These are phyloP conservation scores for Apiotrichum montevideense DNA, from an alignment of 1,284 basidiomycete species.

Conservation along the genomic window DNA sequence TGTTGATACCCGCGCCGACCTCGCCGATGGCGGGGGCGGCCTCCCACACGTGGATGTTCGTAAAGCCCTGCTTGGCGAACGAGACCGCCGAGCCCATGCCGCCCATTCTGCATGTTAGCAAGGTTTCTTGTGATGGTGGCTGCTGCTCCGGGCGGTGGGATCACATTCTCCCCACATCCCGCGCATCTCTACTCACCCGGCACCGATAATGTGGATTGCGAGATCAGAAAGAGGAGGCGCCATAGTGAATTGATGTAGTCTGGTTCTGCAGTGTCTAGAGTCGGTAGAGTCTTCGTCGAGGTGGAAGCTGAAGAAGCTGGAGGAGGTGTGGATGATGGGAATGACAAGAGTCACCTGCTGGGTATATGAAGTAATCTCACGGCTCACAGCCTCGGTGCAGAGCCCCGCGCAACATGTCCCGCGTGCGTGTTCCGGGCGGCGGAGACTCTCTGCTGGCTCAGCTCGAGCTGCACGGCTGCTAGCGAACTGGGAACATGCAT, in stretches of 20 bases:
- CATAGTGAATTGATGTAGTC: not conserved
- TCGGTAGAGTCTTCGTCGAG: not conserved
- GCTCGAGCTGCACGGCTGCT: no score
- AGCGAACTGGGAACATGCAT: not conserved
- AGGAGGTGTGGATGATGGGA: not conserved
- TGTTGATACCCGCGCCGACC: slow-evolving; percentile 41
- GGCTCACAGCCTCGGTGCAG: not conserved
- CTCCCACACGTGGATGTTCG: slow-evolving; percentile 36
- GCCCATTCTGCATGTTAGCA: slow-evolving; percentile 25
- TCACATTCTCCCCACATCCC: not conserved
- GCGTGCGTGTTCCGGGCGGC: no score
- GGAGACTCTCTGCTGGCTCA: no score
- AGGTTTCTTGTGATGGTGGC: no score
- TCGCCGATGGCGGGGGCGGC: slow-evolving; percentile 30
- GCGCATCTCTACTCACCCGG: slow-evolving; percentile 9
- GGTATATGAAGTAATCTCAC: not conserved
- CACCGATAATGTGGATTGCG: slow-evolving; percentile 16
- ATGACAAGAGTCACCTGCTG: not conserved
- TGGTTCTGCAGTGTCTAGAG: not conserved
- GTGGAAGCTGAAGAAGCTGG: not conserved
- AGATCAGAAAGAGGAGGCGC: slow-evolving; percentile 11
- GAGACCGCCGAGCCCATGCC: slow-evolving; percentile 36
- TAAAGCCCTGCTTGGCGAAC: slow-evolving; percentile 32
- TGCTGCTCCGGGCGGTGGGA: not conserved
- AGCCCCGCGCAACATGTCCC: no score